These are phyloP conservation scores for Leptomonas seymouri DNA, from an alignment of 208 protist genomes.

Conservation along the genomic window DNA sequence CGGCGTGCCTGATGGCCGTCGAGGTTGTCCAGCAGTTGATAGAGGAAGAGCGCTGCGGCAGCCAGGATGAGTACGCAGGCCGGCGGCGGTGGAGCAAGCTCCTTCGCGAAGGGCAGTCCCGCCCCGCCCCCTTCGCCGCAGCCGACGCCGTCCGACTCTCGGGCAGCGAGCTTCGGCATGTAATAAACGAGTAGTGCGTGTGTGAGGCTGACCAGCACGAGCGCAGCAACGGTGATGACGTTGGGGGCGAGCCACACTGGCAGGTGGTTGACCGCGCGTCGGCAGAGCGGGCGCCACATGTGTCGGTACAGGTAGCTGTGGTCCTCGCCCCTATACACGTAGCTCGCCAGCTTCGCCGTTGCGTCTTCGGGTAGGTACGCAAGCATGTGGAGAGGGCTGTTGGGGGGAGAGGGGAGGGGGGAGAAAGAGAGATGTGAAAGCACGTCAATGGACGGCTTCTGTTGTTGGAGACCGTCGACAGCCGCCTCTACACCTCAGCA, in stretches of 20 bases:
- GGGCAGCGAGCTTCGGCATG: conserved; percentile 69
- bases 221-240: conserved; percentile 83
- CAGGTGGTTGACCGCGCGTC: conserved; percentile 40
- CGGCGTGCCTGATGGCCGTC: conserved; percentile 94
- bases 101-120: conserved; percentile 28
- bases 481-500: no score
- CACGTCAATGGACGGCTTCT: background rate
- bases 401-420: background rate
- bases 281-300: conserved; percentile 71
- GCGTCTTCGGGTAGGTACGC: conserved; percentile 65
- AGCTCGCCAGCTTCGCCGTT: conserved; percentile 37
- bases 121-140: conserved; percentile 14
- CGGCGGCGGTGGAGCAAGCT: conserved; percentile 46
- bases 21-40: conserved; percentile 93
- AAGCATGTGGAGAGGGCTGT: conserved; percentile 1
- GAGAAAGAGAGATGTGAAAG: conserved; percentile 24
- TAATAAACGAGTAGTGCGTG: conserved; percentile 68
- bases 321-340: conserved; percentile 78
- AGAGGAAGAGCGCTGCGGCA: conserved; percentile 62
- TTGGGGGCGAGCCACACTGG: conserved; percentile 86
- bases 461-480: no score
- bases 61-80: conserved; percentile 72
- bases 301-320: conserved; percentile 78
- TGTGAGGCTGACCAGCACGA: conserved; percentile 65
- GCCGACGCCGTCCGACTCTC: conserved; percentile 21